Evolutionary conservation across 2,329 filamentous ascomycete species (phyloP), one percentile per base, ranked within the genome.

Genomic region (Calycina marina): DNA sequence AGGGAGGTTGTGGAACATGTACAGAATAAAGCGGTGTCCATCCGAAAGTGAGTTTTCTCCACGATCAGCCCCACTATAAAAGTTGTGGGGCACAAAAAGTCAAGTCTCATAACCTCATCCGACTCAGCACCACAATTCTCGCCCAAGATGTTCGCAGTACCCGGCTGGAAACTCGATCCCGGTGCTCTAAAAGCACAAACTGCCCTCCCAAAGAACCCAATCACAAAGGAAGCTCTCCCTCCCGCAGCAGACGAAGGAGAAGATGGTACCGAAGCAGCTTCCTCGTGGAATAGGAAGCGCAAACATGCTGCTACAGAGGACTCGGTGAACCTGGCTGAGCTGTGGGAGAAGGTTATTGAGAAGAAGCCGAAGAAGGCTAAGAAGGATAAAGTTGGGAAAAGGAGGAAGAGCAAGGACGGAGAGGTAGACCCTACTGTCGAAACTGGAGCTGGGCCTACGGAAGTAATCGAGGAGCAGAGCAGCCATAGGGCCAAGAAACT

Each of bases 131-230:
- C n/a, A n/a, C n/a, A n/a, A n/a, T n/a, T n/a, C n/a, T n/a, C 35
- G 35, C 15, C 17, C 31, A 43, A 14, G 17, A 88, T 96, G 88
- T 96, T 96, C 56, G 77, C 85, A 6, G 86, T 96, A 17, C 81
- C 82, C 49, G 90, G 90, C 45, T 94, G 88, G 86, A 83, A 83
- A 24, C 66, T 94, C 20, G 72, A 82, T 35, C 68, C 77, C 40
- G 70, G 74, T 43, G 62, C 61, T 32, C 69, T 92, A 41, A 84
- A 83, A 56, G 58, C 72, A 17, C 83, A 93, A 57, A 49, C 52
- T 12, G 26, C 41, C 5, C 39, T 40, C 15, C 18, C 34, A 2
- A 26, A 37, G 18, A 44, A 44, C 13, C 22, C 38, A 8, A 28
- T 28, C 2, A 30, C 35, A n/a, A 31, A 31, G 8, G 14, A 14